Percentiles rank a stretch among this genome's conserved stretches.
phyloP scores from a whole-genome alignment of 352 stramenopile species.

The Aphanomyces cochlioides region DNA sequence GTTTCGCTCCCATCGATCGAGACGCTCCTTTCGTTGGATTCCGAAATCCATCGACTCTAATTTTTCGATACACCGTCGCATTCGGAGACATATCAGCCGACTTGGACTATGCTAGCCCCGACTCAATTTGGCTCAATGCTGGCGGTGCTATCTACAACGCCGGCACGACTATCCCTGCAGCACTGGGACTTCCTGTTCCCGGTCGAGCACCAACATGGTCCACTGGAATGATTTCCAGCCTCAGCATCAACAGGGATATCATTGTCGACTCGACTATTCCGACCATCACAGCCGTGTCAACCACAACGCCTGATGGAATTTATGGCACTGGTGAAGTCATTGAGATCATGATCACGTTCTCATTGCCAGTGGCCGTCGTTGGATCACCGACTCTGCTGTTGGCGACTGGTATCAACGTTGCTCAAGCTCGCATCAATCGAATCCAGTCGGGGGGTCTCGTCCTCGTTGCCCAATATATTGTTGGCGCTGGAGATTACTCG shows the following conservation, averaged over 20 bases:
- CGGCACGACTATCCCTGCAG: slow-evolving; percentile 33
- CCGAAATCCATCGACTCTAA: slow-evolving; percentile 39
- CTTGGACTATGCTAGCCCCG: slow-evolving; percentile 69
- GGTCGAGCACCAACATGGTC: slow-evolving; percentile 55
- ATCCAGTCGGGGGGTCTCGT: not conserved
- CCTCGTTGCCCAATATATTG: slow-evolving; percentile 18
- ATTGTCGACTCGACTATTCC: slow-evolving; percentile 53
- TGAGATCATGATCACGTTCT: slow-evolving; percentile 70
- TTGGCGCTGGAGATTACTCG: slow-evolving; percentile 46
- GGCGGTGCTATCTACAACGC: slow-evolving; percentile 45
- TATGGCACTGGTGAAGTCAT: slow-evolving; percentile 73
- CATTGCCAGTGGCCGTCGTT: slow-evolving; percentile 50
- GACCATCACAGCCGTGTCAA: slow-evolving; percentile 49
- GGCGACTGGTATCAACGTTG: slow-evolving; percentile 58
- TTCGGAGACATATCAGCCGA: slow-evolving; percentile 49
- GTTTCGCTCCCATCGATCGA: slow-evolving; percentile 41
- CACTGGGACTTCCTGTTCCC: slow-evolving; percentile 51
- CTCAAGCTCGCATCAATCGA: slow-evolving; percentile 52
- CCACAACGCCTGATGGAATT: slow-evolving; percentile 52
- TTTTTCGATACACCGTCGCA: slow-evolving; percentile 63
- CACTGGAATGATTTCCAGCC: slow-evolving; percentile 51
- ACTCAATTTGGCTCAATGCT: slow-evolving; percentile 41
- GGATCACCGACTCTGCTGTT: slow-evolving; percentile 59
- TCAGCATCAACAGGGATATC: slow-evolving; percentile 48
- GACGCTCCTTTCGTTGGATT: slow-evolving; percentile 39